Evolutionary conservation across 1,139 yeast genomes (phyloP).

Genomic region (Candida gigantensis): DNA sequence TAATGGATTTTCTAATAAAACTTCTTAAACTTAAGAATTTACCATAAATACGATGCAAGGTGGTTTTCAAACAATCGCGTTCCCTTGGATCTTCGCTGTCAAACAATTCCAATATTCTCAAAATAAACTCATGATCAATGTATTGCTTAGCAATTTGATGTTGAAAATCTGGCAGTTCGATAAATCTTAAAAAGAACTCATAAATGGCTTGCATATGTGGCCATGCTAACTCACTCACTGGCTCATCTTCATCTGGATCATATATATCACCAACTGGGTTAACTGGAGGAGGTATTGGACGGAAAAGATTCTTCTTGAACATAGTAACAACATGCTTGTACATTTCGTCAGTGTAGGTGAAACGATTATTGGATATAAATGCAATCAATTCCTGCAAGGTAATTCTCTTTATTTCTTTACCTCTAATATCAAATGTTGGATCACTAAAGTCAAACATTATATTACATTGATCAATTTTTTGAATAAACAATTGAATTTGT

Average conservation of each 20-base stretch:
- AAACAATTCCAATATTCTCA: conserved; percentile 78
- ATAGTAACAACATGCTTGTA: conserved; percentile 83
- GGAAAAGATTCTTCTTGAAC: conserved; percentile 85
- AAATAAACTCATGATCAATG: conserved; percentile 87
- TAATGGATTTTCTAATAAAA: conserved; percentile 87
- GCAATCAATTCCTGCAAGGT: conserved; percentile 89
- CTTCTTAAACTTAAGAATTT: conserved; percentile 88
- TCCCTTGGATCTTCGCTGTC: conserved; percentile 97
- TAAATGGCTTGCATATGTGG: conserved; percentile 98
- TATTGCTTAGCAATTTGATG: conserved; percentile 91
- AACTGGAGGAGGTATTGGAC: conserved; percentile 98
- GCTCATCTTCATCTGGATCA: conserved; percentile 99
- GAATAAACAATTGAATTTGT: conserved; percentile 77
- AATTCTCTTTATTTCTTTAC: conserved; percentile 85
- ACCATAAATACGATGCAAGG: conserved; percentile 93
- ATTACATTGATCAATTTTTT: conserved; percentile 92
- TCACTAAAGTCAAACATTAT: conserved; percentile 92
- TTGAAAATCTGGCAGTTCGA: conserved; percentile 93
- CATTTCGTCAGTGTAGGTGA: conserved; percentile 88
- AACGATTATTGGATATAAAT: conserved; percentile 77
- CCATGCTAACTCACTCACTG: conserved; percentile 96
- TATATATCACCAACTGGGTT: conserved; percentile 94
- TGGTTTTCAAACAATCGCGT: conserved; percentile 91
- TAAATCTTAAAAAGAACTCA: conserved; percentile 88
- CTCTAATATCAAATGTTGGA: conserved; percentile 87